phyloP scores from a whole-genome alignment of 768 basidiomycete species.

The Termitomyces sp. region DNA sequence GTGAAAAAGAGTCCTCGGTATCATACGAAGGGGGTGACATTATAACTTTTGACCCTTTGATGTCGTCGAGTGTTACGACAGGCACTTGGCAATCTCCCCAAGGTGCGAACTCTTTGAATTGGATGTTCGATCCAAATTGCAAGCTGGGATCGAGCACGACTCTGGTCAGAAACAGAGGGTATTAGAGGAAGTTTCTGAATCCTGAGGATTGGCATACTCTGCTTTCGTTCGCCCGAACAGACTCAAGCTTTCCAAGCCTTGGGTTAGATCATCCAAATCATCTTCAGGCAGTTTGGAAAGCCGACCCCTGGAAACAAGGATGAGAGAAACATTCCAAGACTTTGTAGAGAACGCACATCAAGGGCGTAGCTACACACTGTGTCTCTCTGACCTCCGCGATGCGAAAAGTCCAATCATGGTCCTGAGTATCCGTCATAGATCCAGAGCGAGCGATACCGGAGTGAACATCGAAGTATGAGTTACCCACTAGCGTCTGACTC shows the following conservation, averaged over 20 bases:
- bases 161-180: background rate
- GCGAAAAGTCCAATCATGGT: background rate
- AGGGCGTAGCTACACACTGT: background rate
- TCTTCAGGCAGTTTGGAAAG: background rate
- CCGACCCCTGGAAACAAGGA: background rate
- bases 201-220: conserved; percentile 3
- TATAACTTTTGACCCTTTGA: conserved; percentile 1
- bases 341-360: background rate
- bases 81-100: conserved; percentile 3
- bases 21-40: background rate
- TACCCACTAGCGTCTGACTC: background rate
- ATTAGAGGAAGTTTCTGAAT: background rate
- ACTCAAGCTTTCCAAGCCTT: conserved; percentile 2
- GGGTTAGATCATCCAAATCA: background rate
- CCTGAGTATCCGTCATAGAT: background rate
- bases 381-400: background rate
- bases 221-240: conserved; percentile 9
- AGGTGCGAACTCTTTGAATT: background rate
- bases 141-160: conserved; percentile 4
- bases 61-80: conserved; percentile 5
- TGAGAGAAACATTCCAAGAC: background rate
- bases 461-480: background rate
- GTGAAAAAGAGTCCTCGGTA: background rate
- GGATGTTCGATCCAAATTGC: background rate
- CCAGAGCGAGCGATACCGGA: background rate